Base-by-base conservation (phyloP, 768 basidiomycete species). In the Butyriboletus loyo region DNA sequence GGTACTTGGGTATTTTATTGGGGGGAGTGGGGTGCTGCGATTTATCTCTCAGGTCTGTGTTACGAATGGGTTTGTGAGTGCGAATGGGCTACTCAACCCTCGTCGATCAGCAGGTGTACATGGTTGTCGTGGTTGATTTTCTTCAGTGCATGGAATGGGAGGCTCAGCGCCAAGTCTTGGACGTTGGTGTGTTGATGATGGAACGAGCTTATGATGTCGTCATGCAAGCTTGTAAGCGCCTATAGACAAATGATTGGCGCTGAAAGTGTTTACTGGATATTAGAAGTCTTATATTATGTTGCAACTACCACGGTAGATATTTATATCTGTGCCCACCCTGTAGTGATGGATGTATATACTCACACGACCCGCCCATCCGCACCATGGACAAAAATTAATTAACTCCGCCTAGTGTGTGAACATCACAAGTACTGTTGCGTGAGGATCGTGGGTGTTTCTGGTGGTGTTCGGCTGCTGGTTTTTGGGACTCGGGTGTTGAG, bases 111-210 rank as follows among this genome's bases (percentile, higher is more conserved):
- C 42, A 61, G 60, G 32, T 34, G 31, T 61, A 31, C 30, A 10
- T 32, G 32, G 13, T 5, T 1, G 21, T 37, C 13, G n/a, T 42
- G 34, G 25, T 36, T 22, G 49, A 55, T 24, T 42, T 49, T 34
- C 27, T 58, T 22, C 46, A 2, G 38, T 62, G 54, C 19, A 43
- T 49, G 28, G 25, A 53, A 31, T 62, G 60, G 57, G 49, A 53
- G 21, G 36, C 46, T 34, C 52, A 41, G 32, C 50, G 41, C 22
- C 39, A 22, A 19, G 30, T 35, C 13, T 25, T 14, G 15, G 52
- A 36, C 21, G 14, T 52, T 24, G 41, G 39, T 22, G 31, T 45
- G 6, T 6, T 15, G 35, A 21, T 15, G 46, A 52, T 47, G 38
- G 45, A 46, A 19, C 36, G 13, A 5, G 40, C 19, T 0, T 35